A percentile compares a stretch with the other conserved stretches of the same genome.
These are phyloP conservation scores for Umbelopsis ramanniana DNA, from an alignment of 192 early-diverging fungal genomes.

Conservation along the genomic window DNA sequence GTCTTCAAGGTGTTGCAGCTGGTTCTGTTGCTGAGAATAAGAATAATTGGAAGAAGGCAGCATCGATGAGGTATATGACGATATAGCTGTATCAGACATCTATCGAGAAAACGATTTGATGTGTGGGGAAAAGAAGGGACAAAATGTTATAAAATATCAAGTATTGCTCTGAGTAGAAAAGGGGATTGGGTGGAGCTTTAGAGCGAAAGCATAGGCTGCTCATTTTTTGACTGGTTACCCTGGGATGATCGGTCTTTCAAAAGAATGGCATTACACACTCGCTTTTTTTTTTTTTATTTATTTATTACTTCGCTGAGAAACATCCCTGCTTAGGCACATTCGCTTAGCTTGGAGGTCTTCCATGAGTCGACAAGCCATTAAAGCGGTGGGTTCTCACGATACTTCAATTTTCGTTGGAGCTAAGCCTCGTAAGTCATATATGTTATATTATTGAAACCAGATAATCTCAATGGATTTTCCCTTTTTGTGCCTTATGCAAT, in stretches of 20 bases:
- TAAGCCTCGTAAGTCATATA: too few relatives aligned
- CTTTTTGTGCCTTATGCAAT: too few relatives aligned
- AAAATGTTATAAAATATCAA: background rate
- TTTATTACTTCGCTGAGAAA: background rate
- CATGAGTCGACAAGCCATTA: too few relatives aligned
- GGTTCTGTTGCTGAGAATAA: constrained; percentile 20
- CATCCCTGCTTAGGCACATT: background rate
- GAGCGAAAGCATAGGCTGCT: background rate
- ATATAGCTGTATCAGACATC: constrained; percentile 20
- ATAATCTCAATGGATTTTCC: too few relatives aligned
- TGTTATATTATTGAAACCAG: too few relatives aligned
- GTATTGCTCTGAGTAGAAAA: background rate
- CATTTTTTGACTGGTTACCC: background rate
- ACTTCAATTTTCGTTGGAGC: too few relatives aligned
- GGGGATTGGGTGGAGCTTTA: background rate
- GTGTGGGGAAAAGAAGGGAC: background rate
- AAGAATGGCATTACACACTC: background rate
- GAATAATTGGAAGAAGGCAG: constrained; percentile 22
- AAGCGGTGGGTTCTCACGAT: too few relatives aligned
- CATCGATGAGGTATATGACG: constrained; percentile 15
- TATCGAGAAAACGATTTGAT: constrained; percentile 15
- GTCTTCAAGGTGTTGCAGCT: constrained; percentile 5
- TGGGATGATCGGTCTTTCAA: background rate
- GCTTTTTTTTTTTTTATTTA: background rate
- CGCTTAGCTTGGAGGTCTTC: background rate